Percentiles rank a stretch among this genome's conserved stretches.
phyloP scores from a whole-genome alignment of 805 yeast genomes.

The Scheffersomyces lignosus region DNA sequence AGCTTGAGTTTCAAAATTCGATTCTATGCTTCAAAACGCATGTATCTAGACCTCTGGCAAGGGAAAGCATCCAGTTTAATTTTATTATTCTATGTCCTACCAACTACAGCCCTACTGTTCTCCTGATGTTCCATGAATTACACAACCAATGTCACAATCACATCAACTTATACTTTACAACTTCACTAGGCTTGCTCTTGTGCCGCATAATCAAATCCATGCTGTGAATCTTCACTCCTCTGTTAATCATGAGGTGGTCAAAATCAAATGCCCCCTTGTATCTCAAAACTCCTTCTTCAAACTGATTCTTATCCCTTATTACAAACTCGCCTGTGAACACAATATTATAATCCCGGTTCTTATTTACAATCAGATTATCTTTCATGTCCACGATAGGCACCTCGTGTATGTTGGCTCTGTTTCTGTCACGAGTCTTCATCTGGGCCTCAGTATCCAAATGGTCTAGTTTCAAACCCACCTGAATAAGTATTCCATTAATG shows the following conservation, averaged over 20 bases:
- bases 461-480: slow-evolving; percentile 26
- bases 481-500: slow-evolving; percentile 18
- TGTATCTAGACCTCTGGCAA: too few relatives aligned
- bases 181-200: not conserved
- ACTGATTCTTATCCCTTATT: slow-evolving; percentile 18
- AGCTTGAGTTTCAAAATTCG: too few relatives aligned
- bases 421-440: slow-evolving; percentile 23
- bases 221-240: slow-evolving; percentile 29
- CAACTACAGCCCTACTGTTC: too few relatives aligned
- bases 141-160: too few relatives aligned
- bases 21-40: too few relatives aligned
- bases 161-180: slow-evolving; percentile 10
- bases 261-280: slow-evolving; percentile 32
- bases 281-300: slow-evolving; percentile 15
- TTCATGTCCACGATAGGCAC: slow-evolving; percentile 12
- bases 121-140: too few relatives aligned
- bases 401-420: slow-evolving; percentile 28
- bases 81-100: too few relatives aligned
- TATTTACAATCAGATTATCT: slow-evolving; percentile 7
- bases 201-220: slow-evolving; percentile 16
- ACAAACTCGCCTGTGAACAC: slow-evolving; percentile 24
- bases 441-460: slow-evolving; percentile 21
- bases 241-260: slow-evolving; percentile 29
- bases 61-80: too few relatives aligned
- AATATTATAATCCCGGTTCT: slow-evolving; percentile 22